Evolutionary conservation across 345 rosid genomes (phyloP), one percentile per base, ranked within the genome.

Genomic region (Odontarrhena argentea): DNA sequence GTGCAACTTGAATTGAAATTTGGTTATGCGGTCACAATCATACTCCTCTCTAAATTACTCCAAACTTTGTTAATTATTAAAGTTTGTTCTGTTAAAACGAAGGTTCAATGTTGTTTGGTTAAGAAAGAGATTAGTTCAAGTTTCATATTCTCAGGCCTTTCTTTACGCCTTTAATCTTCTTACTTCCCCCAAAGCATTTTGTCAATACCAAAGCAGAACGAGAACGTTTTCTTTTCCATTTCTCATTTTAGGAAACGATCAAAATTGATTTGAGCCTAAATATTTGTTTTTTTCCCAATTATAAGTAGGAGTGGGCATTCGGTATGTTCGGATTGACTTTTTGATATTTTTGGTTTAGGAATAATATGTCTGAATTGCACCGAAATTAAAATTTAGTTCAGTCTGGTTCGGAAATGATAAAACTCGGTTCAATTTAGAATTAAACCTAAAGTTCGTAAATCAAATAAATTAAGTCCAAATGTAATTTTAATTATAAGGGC

Each of bases 121-220:
- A 41, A 51, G 32, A 11, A 50, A 25, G 28, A 55, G 26, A 46
- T 42, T 69, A 55, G 64, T 71, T 72, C 60, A 49, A 65, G 41
- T 57, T 28, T 71, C 70, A 45, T 51, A 6, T 48, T 64, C 64
- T 63, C 76, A 48, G 38, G 60, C 57, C 60, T 64, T 71, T 62
- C 53, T 65, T 64, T 18, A 50, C 60, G 71, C 71, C 65, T 64
- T 43, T 5, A 34, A 57, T 24, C 76, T 57, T 65, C 40, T 65
- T 49, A 11, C 24, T 63, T 50, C 60, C 65, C 5, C 9, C 22
- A 22, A 57, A 57, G 44, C 52, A 30, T 15, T 11, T 63, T 0
- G 14, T 40, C 10, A 15, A 15, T 46, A 18, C 67, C 45, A 13
- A 35, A 44, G 8, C 45, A 60, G 51, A 13, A 41, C 37, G 30